A percentile compares a stretch with the other conserved stretches of the same genome.
phyloP scores from a whole-genome alignment of 2,329 filamentous ascomycete species.

The Graphilbum ipis-grandicollis region DNA sequence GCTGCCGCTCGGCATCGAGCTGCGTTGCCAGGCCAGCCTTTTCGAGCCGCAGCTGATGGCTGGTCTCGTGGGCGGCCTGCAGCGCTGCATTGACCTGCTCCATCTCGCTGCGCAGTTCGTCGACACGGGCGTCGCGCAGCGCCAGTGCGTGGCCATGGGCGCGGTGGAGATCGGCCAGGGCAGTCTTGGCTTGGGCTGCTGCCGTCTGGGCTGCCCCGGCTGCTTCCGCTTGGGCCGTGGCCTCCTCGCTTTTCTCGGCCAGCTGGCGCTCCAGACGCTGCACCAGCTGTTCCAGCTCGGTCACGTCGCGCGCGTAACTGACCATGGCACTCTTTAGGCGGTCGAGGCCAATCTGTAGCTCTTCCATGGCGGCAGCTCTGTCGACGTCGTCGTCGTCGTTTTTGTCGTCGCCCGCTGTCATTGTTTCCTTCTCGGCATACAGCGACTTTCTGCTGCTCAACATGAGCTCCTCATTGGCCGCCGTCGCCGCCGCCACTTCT shows the following conservation, averaged over 20 bases:
- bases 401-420: slow-evolving; percentile 4
- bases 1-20: slow-evolving; percentile 20
- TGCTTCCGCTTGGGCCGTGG: slow-evolving; percentile 2
- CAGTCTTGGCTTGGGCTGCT: slow-evolving; percentile 7
- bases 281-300: slow-evolving; percentile 34
- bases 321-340: slow-evolving; percentile 33
- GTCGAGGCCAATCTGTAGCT: slow-evolving; percentile 31
- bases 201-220: slow-evolving; percentile 20
- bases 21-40: slow-evolving; percentile 20
- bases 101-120: slow-evolving; percentile 30
- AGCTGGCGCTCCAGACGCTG: slow-evolving; percentile 26
- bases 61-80: slow-evolving; percentile 26
- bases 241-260: neutral
- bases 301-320: slow-evolving; percentile 34
- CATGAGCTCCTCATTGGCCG: too few species aligned
- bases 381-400: slow-evolving; percentile 9
- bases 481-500: too few species aligned
- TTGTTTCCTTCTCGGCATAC: too few species aligned
- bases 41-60: slow-evolving; percentile 27
- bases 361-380: slow-evolving; percentile 21
- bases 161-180: slow-evolving; percentile 16
- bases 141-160: slow-evolving; percentile 29
- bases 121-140: slow-evolving; percentile 29
- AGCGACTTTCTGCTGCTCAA: too few species aligned
- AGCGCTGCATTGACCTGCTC: slow-evolving; percentile 27